Percentiles rank a stretch among this genome's conserved stretches.
These are phyloP conservation scores for Aschersonia sp. DNA, from an alignment of 2,329 filamentous ascomycete species.

Conservation along the genomic window DNA sequence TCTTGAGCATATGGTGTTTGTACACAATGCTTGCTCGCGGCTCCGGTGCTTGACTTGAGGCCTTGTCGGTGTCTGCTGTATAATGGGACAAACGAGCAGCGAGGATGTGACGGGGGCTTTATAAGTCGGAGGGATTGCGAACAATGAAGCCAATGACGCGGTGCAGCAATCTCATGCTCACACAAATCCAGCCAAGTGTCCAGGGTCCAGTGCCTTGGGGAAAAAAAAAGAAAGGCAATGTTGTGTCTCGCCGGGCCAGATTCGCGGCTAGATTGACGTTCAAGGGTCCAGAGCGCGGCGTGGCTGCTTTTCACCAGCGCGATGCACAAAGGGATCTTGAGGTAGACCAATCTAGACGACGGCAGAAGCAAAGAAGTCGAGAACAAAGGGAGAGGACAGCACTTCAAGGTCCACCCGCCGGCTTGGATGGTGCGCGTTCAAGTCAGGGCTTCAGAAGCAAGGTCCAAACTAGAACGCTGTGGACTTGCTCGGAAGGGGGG, in stretches of 20 bases:
- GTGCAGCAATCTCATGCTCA: background rate
- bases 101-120: background rate
- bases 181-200: background rate
- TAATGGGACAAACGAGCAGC: background rate
- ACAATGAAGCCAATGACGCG: background rate
- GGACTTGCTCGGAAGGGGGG: too few relatives aligned
- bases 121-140: background rate
- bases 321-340: background rate
- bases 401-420: background rate
- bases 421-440: background rate
- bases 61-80: background rate
- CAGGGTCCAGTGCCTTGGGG: background rate
- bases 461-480: too few relatives aligned
- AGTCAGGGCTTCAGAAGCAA: background rate
- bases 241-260: background rate
- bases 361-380: slow-evolving; percentile 1
- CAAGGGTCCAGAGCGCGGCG: background rate
- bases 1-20: slow-evolving; percentile 16
- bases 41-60: background rate
- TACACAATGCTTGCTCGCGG: background rate
- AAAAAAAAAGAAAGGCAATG: background rate
- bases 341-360: slow-evolving; percentile 1
- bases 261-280: background rate
- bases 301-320: background rate
- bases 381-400: background rate